Base-by-base conservation (phyloP, 164 flowering plant genomes). In the Euptelea pleiosperma region DNA sequence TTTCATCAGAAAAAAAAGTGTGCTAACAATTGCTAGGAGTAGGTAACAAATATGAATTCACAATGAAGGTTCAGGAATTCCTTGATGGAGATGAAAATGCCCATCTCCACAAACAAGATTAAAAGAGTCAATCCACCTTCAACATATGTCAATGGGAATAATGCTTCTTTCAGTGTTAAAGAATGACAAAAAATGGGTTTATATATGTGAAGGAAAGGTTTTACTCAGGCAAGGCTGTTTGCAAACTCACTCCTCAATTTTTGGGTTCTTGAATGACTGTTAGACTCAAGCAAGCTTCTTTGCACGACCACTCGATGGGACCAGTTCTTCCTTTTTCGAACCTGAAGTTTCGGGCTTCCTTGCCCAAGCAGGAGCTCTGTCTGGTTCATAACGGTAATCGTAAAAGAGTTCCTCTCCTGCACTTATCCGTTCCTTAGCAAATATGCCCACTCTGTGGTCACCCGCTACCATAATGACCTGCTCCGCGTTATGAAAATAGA, bases 391-490 rank as follows among this genome's bases (percentile, higher is more conserved):
- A 14, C 96, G 87, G 52, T 94, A 94, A 69, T 94, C 99, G 58
- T 91, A 91, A 61, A 94, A 94, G 4, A 94, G 88, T 69, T 94
- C 99, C 61, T 91, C 99, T 40, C 99, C 99, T 4, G 88, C 85
- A 49, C 54, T 61, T 37, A 94, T 89, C 56, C 96, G 69, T 60
- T 94, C 96, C 69, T 91, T 94, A 41, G 99, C 99, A 81, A 91
- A 94, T 62, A 94, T 94, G 26, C 96, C 99, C 6, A 94, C 97
- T 58, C 99, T 75, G 65, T 94, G 99, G 72, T 94, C 97, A 55
- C 99, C 99, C 1, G 91, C 96, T 37, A 91, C 99, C 97, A 91
- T 91, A 24, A 94, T 85, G 15, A 94, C 99, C 99, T 94, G 79
- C 67, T 68, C 4, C 21, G 21, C 34, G 56, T 59, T 7, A 34